phyloP scores from a whole-genome alignment of 1,139 yeast species.

The Taphrina pruni region DNA sequence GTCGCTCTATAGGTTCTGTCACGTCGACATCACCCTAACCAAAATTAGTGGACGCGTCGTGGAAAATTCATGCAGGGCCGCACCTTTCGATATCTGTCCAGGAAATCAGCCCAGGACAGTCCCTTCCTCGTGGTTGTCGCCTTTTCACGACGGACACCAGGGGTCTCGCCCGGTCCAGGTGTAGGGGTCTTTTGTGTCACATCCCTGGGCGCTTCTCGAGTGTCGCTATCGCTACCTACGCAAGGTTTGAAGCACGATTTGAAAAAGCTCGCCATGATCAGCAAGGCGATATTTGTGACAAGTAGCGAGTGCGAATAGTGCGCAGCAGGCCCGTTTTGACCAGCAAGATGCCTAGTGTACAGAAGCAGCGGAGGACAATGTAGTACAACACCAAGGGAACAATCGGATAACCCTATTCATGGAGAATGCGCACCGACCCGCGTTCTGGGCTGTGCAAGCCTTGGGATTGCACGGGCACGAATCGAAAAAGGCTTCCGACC shows the following conservation, averaged over 20 bases:
- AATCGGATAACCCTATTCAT: slow-evolving; percentile 10
- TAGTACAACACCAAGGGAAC: slow-evolving; percentile 9
- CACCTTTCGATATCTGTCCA: slow-evolving; percentile 33
- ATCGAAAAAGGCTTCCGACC: too few relatives aligned
- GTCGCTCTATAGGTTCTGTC: slow-evolving; percentile 21
- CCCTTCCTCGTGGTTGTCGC: slow-evolving; percentile 24
- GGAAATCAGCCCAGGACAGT: slow-evolving; percentile 28
- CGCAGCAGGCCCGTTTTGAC: neutral
- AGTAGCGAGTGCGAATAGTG: neutral
- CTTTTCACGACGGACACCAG: slow-evolving; percentile 1
- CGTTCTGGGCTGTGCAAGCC: too few relatives aligned
- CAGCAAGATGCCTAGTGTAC: neutral
- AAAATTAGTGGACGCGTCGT: neutral
- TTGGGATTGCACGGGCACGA: too few relatives aligned
- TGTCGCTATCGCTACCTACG: slow-evolving; percentile 15
- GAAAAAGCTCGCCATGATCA: slow-evolving; percentile 30
- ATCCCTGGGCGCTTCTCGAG: slow-evolving; percentile 26
- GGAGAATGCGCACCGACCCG: slow-evolving; percentile 4
- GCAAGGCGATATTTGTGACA: too few relatives aligned
- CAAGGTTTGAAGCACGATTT: slow-evolving; percentile 38
- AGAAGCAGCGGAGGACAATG: neutral
- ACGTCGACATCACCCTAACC: slow-evolving; percentile 25
- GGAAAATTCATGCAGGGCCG: neutral
- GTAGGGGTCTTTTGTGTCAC: slow-evolving; percentile 35
- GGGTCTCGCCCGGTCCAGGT: slow-evolving; percentile 7